Base-by-base conservation (phyloP, 306 rosid genomes). In the Pyrus communis region DNA sequence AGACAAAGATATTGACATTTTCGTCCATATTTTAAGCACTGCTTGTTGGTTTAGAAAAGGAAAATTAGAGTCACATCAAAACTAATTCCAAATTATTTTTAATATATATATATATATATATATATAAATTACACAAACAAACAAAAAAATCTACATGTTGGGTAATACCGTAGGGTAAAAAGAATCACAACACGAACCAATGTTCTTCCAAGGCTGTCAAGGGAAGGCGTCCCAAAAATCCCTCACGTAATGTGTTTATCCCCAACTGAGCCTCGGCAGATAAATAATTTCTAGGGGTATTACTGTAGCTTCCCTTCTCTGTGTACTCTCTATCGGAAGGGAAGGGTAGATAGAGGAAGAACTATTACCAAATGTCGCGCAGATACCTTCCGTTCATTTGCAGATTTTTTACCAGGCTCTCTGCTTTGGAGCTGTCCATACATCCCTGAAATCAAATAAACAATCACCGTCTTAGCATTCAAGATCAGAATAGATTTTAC, bases 361-460 rank as follows among this genome's bases (percentile, higher is more conserved):
- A 43, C 81, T 74, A 70, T 92, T 78, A 93, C 99, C 99, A 96
- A 46, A 96, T 98, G 70, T 96, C 99, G 75, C 99, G 98, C 87
- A 93, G 79, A 85, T 96, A 93, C 80, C 98, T 81, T 65, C 98
- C 98, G 65, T 13, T 88, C 86, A 73, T 89, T 84, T 93, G 98
- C 69, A 96, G 91, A 86, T 82, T 93, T 86, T 96, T 96, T 76
- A 96, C 91, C 93, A 91, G 75, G 87, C 91, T 85, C 87, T 96
- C 99, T 12, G 99, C 91, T 86, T 93, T 81, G 61, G 98, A 91
- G 91, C 88, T 86, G 82, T 87, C 87, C 7, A 96, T 81, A 43
- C 94, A 89, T 82, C 99, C 99, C 99, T 96, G 91, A 73, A 81
- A 86, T 77, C 10, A 27, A 70, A 38, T 12, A 35, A 4, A 52